Base-by-base conservation (phyloP, 2,329 filamentous ascomycete genomes). In the Fonsecaea pedrosoi region DNA sequence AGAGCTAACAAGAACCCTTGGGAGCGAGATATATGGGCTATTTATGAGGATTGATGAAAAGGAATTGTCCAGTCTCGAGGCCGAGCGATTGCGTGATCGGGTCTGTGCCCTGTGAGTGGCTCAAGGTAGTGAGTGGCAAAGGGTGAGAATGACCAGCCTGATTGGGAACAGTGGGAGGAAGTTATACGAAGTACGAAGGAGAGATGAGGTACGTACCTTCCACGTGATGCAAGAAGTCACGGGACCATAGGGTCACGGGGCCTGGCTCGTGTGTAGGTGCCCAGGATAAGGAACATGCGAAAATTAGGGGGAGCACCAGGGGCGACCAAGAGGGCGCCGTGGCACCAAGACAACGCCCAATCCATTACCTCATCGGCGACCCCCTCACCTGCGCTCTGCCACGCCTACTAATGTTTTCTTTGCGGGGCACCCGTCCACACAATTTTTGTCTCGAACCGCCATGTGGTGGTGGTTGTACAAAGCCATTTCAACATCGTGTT, bases 401-500 rank as follows among this genome's bases (percentile, higher is more conserved):
- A 10, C 25, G 45, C 18, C 45, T 21, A 4, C 18, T 48, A 25
- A 3, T 6, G 18, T 25, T 50, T 12, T 21, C 21, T 50, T 21
- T 50, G 45, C 45, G 45, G 45, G 45, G 45, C 45, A 25, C 37
- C 21, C 45, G 18, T 50, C 45, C 45, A 50, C 45, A 50, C 45
- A 50, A 50, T 50, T 50, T 50, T 50, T 50, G 45, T 12, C 45
- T 50, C 45, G 45, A 50, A 50, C 45, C 45, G 45, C 45, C 45
- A 50, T 50, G 45, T 25, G 45, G 45, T 50, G 45, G 18, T 21
- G 45, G 45, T 25, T 25, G 45, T 50, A 50, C 45, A 50, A 50
- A 12, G 21, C 18, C 18, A 50, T 50, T 50, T 50, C 45, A 25
- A 25, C 45, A 25, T 10, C 45, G 9, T 50, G 9, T 21, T 12